Evolutionary conservation across 148 eudicot genomes (phyloP).

Genomic region (Bassia scoparia): DNA sequence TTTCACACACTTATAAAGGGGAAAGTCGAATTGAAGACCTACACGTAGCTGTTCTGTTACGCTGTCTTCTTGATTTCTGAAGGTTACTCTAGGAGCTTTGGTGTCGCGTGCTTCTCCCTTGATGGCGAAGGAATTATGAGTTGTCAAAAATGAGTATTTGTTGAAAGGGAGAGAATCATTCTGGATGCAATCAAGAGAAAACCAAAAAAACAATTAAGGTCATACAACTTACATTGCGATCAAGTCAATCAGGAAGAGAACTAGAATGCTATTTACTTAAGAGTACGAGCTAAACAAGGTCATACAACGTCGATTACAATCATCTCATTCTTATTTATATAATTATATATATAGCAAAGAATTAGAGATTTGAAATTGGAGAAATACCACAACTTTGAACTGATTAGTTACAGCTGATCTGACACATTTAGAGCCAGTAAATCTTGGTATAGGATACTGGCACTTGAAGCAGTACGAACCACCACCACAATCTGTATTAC

Average conservation of each 20-base stretch:
- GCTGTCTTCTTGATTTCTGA: conserved; percentile 70
- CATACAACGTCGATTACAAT: too few species aligned
- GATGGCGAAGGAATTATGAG: conserved; percentile 74
- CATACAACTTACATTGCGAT: not conserved
- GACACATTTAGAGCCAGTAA: conserved; percentile 46
- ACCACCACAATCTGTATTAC: conserved; percentile 43
- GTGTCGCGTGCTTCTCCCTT: conserved; percentile 38
- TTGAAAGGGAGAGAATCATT: conserved; percentile 77
- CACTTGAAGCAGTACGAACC: conserved; percentile 62
- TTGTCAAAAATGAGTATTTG: conserved; percentile 78
- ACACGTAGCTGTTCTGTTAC: conserved; percentile 72
- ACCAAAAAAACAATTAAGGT: not conserved
- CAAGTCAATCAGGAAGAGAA: not conserved
- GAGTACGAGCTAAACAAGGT: too few species aligned
- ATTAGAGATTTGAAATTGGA: not conserved
- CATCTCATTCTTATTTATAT: too few species aligned
- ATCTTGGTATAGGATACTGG: conserved; percentile 22
- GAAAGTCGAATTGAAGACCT: conserved; percentile 10
- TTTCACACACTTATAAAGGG: not conserved
- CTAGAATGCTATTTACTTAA: too few species aligned
- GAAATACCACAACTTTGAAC: conserved; percentile 48
- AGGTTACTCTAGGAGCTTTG: conserved; percentile 47
- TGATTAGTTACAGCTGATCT: conserved; percentile 49
- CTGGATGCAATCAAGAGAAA: conserved; percentile 28
- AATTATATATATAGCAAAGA: not conserved